phyloP scores from a whole-genome alignment of 345 rosid genomes.

The Eucalyptus cloeziana region DNA sequence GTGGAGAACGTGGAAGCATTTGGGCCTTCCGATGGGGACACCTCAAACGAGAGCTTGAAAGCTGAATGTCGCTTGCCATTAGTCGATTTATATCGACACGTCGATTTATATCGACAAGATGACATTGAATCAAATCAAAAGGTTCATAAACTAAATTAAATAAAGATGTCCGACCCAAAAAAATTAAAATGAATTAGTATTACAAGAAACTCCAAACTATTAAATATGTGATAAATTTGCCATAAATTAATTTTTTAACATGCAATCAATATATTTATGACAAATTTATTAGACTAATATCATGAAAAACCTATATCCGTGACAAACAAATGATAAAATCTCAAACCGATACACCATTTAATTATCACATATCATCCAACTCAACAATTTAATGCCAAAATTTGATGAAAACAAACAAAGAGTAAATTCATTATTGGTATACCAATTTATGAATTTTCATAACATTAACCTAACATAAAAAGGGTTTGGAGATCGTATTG shows the following conservation, averaged over 20 bases:
- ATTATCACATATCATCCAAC: accelerated
- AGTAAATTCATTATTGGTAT: accelerated
- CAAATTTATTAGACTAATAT: too few relatives aligned
- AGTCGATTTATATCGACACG: background rate
- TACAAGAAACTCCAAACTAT: accelerated
- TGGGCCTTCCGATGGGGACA: background rate
- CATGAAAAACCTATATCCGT: too few relatives aligned
- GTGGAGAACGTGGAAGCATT: background rate
- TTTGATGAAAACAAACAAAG: accelerated
- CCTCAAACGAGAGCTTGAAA: background rate
- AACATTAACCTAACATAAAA: background rate
- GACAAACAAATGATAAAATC: accelerated
- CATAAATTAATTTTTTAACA: accelerated
- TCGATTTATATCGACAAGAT: background rate
- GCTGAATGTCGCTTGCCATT: background rate
- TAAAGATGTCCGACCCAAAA: too few relatives aligned
- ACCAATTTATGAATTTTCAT: accelerated
- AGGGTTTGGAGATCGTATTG: background rate
- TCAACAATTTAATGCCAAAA: accelerated
- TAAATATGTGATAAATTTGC: too few relatives aligned
- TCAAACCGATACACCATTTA: accelerated
- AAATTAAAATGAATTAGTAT: too few relatives aligned
- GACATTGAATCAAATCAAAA: background rate
- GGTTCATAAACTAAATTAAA: background rate
- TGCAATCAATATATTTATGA: accelerated